Conservation (phyloP, 2,329 filamentous ascomycete species). For the Cryphonectria parasitica region DNA sequence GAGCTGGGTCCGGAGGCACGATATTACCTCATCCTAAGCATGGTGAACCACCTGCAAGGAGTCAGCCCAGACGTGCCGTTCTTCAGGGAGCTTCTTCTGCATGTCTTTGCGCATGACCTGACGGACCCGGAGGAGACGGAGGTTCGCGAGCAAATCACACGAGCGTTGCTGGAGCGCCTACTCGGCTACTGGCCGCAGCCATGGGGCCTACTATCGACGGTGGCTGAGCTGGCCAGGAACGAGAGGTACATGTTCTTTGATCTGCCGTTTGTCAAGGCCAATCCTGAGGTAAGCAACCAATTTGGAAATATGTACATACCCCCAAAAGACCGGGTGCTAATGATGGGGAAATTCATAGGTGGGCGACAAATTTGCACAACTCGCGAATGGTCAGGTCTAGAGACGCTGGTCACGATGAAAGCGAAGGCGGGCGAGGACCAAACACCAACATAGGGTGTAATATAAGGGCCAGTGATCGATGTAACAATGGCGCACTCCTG, state of each 20-base stretch:
- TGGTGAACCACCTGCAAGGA: constrained; percentile 90
- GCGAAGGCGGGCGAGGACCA: not conserved
- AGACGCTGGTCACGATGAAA: not conserved
- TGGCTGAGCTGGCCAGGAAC: constrained; percentile 90
- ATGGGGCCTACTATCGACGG: constrained; percentile 89
- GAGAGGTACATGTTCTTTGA: constrained; percentile 91
- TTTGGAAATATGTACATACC: not conserved
- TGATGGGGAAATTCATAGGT: not conserved
- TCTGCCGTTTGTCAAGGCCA: constrained; percentile 85
- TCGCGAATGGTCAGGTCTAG: constrained; percentile 8
- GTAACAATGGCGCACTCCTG: not conserved
- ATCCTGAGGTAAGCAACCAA: constrained; percentile 72
- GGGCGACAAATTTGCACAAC: constrained; percentile 10
- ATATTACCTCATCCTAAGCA: constrained; percentile 81
- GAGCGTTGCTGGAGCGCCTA: constrained; percentile 84
- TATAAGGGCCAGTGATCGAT: not conserved
- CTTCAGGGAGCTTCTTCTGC: constrained; percentile 83
- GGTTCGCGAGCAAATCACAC: constrained; percentile 87
- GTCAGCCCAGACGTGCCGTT: constrained; percentile 90
- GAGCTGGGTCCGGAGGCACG: constrained; percentile 76
- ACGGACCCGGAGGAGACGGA: constrained; percentile 76
- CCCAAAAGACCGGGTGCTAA: not conserved
- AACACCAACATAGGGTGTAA: not conserved
- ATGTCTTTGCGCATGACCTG: constrained; percentile 80
- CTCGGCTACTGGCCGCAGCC: constrained; percentile 91